Base-by-base conservation (phyloP, 1,284 basidiomycete genomes). In the Sanghuangporus baumii region DNA sequence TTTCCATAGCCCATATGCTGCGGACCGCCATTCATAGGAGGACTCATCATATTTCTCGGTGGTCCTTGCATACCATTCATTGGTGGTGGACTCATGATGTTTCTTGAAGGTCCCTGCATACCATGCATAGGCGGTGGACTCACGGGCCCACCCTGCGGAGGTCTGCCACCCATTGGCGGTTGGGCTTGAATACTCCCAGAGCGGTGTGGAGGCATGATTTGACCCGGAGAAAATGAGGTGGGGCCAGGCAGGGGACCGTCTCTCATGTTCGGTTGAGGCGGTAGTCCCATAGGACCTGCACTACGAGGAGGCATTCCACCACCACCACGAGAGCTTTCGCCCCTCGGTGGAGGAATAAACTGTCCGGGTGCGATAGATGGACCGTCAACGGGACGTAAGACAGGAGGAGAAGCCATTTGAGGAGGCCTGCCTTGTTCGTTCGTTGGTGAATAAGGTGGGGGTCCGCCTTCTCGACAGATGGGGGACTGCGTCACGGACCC, bases 201-300 rank as follows among this genome's bases (percentile, higher is more conserved):
- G 66, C 83, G 76, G 12, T 73, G 66, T 38, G 80, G 79, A 31
- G 75, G 75, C 20, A 75, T 63, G n/a, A 76, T 70, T 65, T 75
- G 75, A 51, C 76, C 76, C 41, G 77, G 75, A 56, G 58, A 34
- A 31, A 59, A 61, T n/a, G 60, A 55, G 37, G 46, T 46, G 9
- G 63, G 63, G 23, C 59, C 63, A 9, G 57, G 38, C 38, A 36
- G 54, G 18, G 63, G 62, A 38, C 57, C 62, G 14, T 59, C 48
- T 31, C 34, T 23, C 16, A 59, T 47, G 40, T 59, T 55, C 6
- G 62, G 56, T 23, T 50, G 61, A 26, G 36, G 34, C 0, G 63
- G 55, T 9, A 55, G 50, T 14, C 63, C 55, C 37, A 59, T 43
- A 34, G 52, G 54, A 12, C 23, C 58, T 6, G 52, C 47, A 8